These are phyloP conservation scores for Hortiboletus flavorubellus DNA, from an alignment of 768 basidiomycete species.

Conservation along the genomic window DNA sequence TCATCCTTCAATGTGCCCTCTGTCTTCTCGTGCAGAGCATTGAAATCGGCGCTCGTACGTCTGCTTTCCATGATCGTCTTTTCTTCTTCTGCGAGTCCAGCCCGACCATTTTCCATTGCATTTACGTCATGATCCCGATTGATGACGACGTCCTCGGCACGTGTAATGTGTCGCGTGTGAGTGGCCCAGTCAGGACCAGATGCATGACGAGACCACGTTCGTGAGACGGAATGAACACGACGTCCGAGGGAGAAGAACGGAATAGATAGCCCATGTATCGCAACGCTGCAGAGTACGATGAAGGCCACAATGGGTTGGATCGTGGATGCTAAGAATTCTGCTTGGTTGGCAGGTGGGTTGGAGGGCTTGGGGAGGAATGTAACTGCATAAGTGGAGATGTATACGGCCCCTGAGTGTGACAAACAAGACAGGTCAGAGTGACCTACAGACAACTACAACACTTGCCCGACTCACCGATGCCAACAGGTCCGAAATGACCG, in stretches of 20 bases:
- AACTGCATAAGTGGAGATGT: constrained; percentile 84
- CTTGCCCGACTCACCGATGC: constrained; percentile 49
- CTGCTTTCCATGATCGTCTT: constrained; percentile 27
- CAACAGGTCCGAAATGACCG: constrained; percentile 93
- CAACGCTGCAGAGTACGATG: constrained; percentile 89
- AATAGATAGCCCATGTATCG: constrained; percentile 87
- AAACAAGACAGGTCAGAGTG: constrained; percentile 1
- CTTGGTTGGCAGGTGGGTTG: constrained; percentile 50
- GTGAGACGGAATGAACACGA: constrained; percentile 78
- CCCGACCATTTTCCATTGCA: constrained; percentile 50
- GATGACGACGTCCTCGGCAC: constrained; percentile 77
- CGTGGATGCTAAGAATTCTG: constrained; percentile 61
- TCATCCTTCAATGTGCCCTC: constrained; percentile 14
- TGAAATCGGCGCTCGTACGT: constrained; percentile 14
- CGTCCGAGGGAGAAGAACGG: constrained; percentile 91
- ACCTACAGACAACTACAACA: neutral
- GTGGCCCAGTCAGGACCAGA: constrained; percentile 79
- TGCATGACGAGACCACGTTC: constrained; percentile 86
- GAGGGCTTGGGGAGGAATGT: constrained; percentile 49
- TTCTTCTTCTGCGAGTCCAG: constrained; percentile 27
- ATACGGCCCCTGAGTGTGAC: constrained; percentile 65
- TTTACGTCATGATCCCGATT: constrained; percentile 63
- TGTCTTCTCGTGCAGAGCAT: constrained; percentile 4
- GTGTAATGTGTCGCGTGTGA: constrained; percentile 65
- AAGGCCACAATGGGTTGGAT: constrained; percentile 95